These are phyloP conservation scores for Vitis rotundifolia DNA, from an alignment of 164 flowering plant genomes.

Conservation along the genomic window DNA sequence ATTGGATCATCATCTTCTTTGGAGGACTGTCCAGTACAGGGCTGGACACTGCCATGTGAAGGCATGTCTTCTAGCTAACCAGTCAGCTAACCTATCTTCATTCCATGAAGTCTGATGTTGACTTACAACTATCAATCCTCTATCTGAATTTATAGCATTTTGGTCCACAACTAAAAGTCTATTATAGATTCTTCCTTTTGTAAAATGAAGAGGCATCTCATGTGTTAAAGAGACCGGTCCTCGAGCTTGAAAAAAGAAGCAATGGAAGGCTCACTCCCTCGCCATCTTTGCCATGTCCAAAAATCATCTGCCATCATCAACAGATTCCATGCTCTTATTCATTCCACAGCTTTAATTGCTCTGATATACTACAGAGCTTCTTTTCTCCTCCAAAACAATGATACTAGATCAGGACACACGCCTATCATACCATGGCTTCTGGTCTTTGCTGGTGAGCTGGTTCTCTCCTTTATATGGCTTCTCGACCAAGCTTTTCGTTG, in stretches of 20 bases:
- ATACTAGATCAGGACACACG: neutral
- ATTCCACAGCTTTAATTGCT: conserved; percentile 18
- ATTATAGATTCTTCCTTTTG: no score
- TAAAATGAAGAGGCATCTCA: no score
- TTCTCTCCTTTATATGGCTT: conserved; percentile 48
- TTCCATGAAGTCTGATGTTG: no score
- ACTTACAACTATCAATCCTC: no score
- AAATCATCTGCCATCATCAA: conserved; percentile 11
- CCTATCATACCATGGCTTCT: conserved; percentile 28
- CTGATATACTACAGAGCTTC: conserved; percentile 32
- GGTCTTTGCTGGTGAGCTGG: conserved; percentile 41
- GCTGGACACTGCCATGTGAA: no score
- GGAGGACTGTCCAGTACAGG: no score
- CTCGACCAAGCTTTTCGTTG: conserved; percentile 39
- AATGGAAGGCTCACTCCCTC: conserved; percentile 22
- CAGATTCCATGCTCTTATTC: conserved; percentile 24
- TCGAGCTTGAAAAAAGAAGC: neutral
- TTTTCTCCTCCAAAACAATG: conserved; percentile 9
- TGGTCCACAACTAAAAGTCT: no score
- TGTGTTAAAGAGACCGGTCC: no score
- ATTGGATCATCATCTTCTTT: no score
- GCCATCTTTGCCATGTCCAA: conserved; percentile 19
- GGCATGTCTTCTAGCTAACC: no score
- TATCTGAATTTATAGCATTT: no score
- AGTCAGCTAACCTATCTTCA: no score